These are phyloP conservation scores for Aspergillus thermomutatus DNA, from an alignment of 2,329 filamentous ascomycete genomes.

Conservation along the genomic window DNA sequence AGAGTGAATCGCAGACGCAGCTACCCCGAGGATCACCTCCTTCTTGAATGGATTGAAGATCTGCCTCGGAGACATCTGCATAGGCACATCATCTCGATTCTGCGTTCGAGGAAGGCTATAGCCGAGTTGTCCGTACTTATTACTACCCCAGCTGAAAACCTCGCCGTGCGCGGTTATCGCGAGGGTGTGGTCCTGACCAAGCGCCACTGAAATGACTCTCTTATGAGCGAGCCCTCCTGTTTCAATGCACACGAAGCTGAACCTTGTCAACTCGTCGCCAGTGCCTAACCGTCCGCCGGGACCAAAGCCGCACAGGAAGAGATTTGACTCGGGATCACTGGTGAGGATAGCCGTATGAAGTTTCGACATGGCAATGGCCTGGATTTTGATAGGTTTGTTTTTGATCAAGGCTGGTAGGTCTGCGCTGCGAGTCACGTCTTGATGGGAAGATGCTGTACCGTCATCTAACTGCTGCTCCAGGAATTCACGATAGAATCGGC, in stretches of 20 bases:
- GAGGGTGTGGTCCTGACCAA: conserved; percentile 89
- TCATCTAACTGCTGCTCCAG: conserved; percentile 40
- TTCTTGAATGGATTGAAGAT: conserved; percentile 90
- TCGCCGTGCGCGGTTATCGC: conserved; percentile 84
- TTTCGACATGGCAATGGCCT: conserved; percentile 85
- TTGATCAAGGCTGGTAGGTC: conserved; percentile 71
- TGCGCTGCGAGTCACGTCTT: conserved; percentile 36
- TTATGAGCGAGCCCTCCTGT: conserved; percentile 69
- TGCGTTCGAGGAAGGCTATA: conserved; percentile 66
- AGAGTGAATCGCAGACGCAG: conserved; percentile 87
- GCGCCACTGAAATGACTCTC: conserved; percentile 70
- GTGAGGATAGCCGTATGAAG: conserved; percentile 87
- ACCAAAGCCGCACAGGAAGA: conserved; percentile 90
- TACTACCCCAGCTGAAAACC: conserved; percentile 92
- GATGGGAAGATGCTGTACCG: conserved; percentile 17
- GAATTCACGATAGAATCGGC: conserved; percentile 69
- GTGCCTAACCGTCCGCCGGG: conserved; percentile 84
- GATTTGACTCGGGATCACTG: conserved; percentile 79
- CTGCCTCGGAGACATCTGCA: conserved; percentile 77
- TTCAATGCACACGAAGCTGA: conserved; percentile 79
- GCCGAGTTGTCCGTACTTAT: conserved; percentile 79
- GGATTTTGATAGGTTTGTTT: conserved; percentile 69
- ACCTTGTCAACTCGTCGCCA: conserved; percentile 85
- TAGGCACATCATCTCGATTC: conserved; percentile 75
- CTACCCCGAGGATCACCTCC: conserved; percentile 74